Evolutionary conservation across 2,329 filamentous ascomycete species (phyloP), one percentile per base, ranked within the genome.

Genomic region (Lizonia empirigonia): DNA sequence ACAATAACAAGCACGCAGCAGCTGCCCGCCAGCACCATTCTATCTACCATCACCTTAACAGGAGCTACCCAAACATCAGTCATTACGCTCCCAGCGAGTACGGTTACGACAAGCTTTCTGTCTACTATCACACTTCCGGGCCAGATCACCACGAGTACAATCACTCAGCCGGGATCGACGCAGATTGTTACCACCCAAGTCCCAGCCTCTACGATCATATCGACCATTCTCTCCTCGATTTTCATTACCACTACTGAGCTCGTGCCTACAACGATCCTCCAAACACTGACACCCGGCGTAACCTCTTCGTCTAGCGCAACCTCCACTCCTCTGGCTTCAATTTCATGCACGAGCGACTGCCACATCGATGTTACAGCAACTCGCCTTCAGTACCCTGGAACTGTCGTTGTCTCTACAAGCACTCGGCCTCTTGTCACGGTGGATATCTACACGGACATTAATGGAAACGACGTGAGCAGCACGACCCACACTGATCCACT

Each of bases 281-380:
- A 57, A 23, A 66, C 64, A 3, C 40, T 64, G 4, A 48, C 60
- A 1, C 62, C 68, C 2, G 63, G 50, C 33, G 15, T 47, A 15
- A 49, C 40, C 5, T 55, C 63, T 7, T 22, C 32, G 5, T 15
- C 39, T 13, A 41, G 37, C 16, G 7, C 39, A 2, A 52, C 41
- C 49, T 27, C 49, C n/a, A 27, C 10, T 9, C 5, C 56, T 19
- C 40, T 54, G 9, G 32, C 61, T 18, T 60, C 65, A 0, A 30
- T 62, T 3, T 62, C 62, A 1, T 73, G 70, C 53, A 13, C 58
- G 1, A 65, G 55, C n/a, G 35, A 40, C 7, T 73, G 71, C 35
- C 59, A 64, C 22, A 66, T 73, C 5, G 61, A 69, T 48, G 68
- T 73, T 0, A 68, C 64, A 2, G 71, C 68, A 4, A 68, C 59